These are phyloP conservation scores for Escovopsis sp. DNA, from an alignment of 2,329 filamentous ascomycete genomes.

Conservation along the genomic window DNA sequence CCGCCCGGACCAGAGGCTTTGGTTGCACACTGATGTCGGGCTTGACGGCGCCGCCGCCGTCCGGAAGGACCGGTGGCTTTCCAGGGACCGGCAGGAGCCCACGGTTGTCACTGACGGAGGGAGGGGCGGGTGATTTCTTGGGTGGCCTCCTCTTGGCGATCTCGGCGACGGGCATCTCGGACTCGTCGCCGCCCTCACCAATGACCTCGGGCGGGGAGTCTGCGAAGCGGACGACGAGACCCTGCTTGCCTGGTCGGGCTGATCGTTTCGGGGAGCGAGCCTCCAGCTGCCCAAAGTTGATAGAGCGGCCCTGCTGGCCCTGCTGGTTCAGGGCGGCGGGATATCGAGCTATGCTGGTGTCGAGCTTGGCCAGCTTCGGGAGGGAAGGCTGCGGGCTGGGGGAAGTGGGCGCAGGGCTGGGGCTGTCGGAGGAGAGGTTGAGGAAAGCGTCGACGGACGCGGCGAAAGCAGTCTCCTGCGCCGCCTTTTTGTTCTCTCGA, in stretches of 20 bases:
- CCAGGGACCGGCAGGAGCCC: conserved; percentile 3
- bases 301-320: conserved; percentile 29
- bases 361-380: conserved; percentile 39
- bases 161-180: conserved; percentile 54
- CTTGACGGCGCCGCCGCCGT: conserved; percentile 3
- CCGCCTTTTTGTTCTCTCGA: conserved; percentile 14
- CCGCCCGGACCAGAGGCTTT: conserved; percentile 38
- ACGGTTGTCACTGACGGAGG: conserved; percentile 11
- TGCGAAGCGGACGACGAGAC: conserved; percentile 59
- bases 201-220: conserved; percentile 65
- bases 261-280: conserved; percentile 29
- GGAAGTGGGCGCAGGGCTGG: conserved; percentile 37
- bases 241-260: conserved; percentile 42
- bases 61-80: neutral
- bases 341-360: conserved; percentile 42
- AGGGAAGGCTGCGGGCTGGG: conserved; percentile 26
- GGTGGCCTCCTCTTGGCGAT: conserved; percentile 45
- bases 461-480: conserved; percentile 17
- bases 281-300: conserved; percentile 24
- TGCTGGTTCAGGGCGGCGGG: conserved; percentile 33
- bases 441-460: conserved; percentile 45
- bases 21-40: conserved; percentile 34
- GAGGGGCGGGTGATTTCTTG: conserved; percentile 20
- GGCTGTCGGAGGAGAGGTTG: conserved; percentile 37
- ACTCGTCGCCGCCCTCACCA: conserved; percentile 82